Evolutionary conservation across 1,284 basidiomycete species (phyloP).

Genomic region (Fomitiporia mediterranea): DNA sequence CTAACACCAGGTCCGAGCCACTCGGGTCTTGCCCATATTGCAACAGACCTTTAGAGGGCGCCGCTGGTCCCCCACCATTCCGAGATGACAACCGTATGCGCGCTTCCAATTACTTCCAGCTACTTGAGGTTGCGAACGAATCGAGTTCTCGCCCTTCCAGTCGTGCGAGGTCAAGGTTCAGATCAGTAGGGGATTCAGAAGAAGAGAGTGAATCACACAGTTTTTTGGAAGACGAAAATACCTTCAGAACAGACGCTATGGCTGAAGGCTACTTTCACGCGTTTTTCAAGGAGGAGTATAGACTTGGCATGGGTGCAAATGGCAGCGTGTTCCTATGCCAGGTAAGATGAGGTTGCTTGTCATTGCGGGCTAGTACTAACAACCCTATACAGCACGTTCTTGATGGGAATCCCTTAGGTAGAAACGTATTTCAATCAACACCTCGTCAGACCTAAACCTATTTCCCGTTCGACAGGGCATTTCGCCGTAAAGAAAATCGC

Average conservation of each 20-base stretch:
- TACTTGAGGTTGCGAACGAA: conserved; percentile 67
- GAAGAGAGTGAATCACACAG: conserved; percentile 13
- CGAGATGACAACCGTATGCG: conserved; percentile 36
- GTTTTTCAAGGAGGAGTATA: conserved; percentile 85
- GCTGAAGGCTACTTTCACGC: conserved; percentile 81
- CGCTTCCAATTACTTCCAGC: conserved; percentile 69
- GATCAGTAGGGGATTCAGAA: conserved; percentile 5
- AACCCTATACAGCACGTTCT: conserved; percentile 58
- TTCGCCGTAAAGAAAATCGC: conserved; percentile 97
- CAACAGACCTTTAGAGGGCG: conserved; percentile 45
- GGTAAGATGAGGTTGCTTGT: conserved; percentile 37
- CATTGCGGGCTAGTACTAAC: conserved; percentile 8
- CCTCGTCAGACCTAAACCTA: background rate
- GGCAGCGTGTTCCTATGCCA: conserved; percentile 86
- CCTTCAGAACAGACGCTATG: conserved; percentile 63
- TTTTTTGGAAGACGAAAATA: conserved; percentile 22
- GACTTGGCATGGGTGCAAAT: conserved; percentile 88
- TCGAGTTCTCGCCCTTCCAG: conserved; percentile 53
- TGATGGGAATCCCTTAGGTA: conserved; percentile 73
- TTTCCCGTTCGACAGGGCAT: conserved; percentile 42
- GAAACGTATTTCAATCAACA: conserved; percentile 19
- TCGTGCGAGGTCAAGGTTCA: conserved; percentile 26
- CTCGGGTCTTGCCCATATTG: conserved; percentile 64
- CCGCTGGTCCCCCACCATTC: conserved; percentile 22
- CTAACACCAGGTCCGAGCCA: conserved; percentile 27